Conservation (phyloP, 2,329 filamentous ascomycete genomes). For the Talaromyces islandicus region DNA sequence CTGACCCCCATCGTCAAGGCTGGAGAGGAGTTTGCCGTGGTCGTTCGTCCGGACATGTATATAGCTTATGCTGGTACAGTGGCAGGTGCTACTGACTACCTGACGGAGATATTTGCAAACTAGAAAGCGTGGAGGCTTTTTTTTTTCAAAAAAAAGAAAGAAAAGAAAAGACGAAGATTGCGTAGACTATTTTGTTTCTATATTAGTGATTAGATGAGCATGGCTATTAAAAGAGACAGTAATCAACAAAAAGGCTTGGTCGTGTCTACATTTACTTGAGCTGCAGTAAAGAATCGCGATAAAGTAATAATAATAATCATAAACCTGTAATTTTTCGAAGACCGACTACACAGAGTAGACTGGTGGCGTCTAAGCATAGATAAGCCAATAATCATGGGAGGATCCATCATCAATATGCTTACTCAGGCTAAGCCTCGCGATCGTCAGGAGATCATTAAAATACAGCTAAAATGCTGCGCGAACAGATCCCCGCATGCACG, state of each 20-base stretch:
- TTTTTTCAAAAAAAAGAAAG: no score
- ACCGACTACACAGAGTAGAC: not conserved
- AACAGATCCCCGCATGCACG: not conserved
- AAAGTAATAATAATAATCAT: not conserved
- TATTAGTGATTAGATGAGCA: not conserved
- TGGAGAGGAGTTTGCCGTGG: not conserved
- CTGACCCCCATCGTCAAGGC: not conserved
- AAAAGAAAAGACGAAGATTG: not conserved
- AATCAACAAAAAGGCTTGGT: not conserved
- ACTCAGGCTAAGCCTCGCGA: not conserved
- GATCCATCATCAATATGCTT: not conserved
- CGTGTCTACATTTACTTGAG: not conserved
- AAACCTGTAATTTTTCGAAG: not conserved
- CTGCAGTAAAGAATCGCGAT: not conserved
- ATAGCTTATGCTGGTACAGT: constrained; percentile 4
- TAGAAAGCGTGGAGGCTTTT: not conserved
- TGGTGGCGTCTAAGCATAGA: not conserved
- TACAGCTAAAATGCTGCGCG: not conserved
- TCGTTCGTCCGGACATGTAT: constrained; percentile 5
- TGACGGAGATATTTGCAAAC: constrained; percentile 1
- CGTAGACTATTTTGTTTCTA: not conserved
- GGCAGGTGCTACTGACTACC: constrained; percentile 1
- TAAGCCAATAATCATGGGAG: not conserved
- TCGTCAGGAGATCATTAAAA: not conserved
- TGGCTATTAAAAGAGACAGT: not conserved